Percentiles rank a stretch among this genome's conserved stretches.
Evolutionary conservation across 1,284 basidiomycete species (phyloP).

Genomic region (Ceraceosorus guamensis): DNA sequence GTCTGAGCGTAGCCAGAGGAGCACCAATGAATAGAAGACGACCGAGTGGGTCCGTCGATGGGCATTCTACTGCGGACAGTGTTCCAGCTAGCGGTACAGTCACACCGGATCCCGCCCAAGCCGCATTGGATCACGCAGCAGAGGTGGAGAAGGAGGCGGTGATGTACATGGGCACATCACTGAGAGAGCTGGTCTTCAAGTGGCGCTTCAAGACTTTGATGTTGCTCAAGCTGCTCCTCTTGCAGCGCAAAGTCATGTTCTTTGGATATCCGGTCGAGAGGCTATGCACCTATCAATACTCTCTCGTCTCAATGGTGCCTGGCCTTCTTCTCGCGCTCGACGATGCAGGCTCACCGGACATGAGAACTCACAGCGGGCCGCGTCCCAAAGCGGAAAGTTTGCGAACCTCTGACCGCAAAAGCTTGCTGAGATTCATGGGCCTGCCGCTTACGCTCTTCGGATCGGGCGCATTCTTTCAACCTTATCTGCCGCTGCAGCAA

Average conservation of each 20-base stretch:
- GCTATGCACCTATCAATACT: conserved; percentile 95
- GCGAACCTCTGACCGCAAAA: conserved; percentile 79
- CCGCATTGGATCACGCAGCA: conserved; percentile 3
- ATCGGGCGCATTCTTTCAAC: conserved; percentile 90
- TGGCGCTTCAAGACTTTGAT: conserved; percentile 90
- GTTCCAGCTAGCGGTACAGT: neutral
- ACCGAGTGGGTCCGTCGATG: no score
- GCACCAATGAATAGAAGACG: conserved; percentile 6
- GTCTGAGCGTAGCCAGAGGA: conserved; percentile 27
- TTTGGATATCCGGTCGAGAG: conserved; percentile 94
- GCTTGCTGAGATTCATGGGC: conserved; percentile 83
- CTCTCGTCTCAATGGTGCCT: conserved; percentile 57
- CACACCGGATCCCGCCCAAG: conserved; percentile 2
- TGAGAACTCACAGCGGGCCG: conserved; percentile 53
- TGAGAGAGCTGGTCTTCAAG: conserved; percentile 85
- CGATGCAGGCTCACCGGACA: conserved; percentile 81
- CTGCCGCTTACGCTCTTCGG: conserved; percentile 66
- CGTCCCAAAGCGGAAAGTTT: conserved; percentile 56
- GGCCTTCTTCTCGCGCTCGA: conserved; percentile 79
- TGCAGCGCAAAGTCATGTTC: conserved; percentile 90
- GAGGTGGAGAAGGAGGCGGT: conserved; percentile 27
- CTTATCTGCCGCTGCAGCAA: conserved; percentile 92
- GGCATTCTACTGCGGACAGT: neutral
- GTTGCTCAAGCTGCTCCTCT: conserved; percentile 84
- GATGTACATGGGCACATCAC: conserved; percentile 79